Base-by-base conservation (phyloP, 2,329 filamentous ascomycete species). In the Didymosphaeria variabile region DNA sequence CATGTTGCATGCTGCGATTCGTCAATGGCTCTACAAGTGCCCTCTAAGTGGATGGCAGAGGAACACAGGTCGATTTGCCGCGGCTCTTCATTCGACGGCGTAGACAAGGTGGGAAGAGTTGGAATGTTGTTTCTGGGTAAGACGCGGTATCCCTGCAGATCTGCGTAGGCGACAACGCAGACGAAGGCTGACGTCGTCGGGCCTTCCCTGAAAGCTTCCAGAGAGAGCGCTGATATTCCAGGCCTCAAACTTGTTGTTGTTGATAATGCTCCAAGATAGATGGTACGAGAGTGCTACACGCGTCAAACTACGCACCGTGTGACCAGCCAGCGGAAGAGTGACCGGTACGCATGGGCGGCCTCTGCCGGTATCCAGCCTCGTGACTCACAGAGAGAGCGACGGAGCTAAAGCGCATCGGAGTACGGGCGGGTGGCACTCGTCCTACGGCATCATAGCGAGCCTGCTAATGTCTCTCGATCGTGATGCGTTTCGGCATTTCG, bases 1-100 rank as follows among this genome's bases (percentile, higher is more conserved):
- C 56, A 67, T 50, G 55, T 26, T 26, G 54, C 29, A 17, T 31
- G 32, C 32, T 63, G 38, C 60, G 36, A 77, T 75, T 77, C 72
- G 74, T 64, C 71, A 67, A 73, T 74, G 51, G 65, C 58, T 53
- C 19, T 58, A 42, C 55, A 19, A 50, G 55, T 50, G 45, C 45
- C 19, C 21, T 57, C 44, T 45, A n/a, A 40, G 21, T 50, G 55
- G 55, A 31, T 29, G 12, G 34, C 32, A 51, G 26, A 32, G 45
- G 23, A 32, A 50, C 55, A 57, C 55, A 42, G 36, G 45, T 12
- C 32, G 45, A 40, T 15, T 10, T 31, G 23, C 34, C 31, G 55
- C 34, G 32, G 19, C 32, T 40, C 26, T 51, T 57, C 32, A 57
- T 51, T 49, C 45, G 55, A 51, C 46, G 9, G 55, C 29, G 21